Base-by-base conservation (phyloP, 2,329 filamentous ascomycete genomes). In the Xenoacremonium recifei region DNA sequence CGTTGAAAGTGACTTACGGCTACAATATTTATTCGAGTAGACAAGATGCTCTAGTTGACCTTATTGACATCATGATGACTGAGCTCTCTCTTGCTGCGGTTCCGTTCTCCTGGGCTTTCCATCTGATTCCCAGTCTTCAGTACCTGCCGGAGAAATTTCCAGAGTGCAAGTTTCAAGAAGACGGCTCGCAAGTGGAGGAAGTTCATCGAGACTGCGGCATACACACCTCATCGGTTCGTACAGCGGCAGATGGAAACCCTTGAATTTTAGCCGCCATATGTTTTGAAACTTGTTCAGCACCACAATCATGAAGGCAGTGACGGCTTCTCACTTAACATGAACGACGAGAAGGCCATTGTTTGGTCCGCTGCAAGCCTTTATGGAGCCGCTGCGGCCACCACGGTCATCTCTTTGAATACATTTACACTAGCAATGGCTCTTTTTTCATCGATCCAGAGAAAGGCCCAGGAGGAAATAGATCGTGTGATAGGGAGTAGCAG, bases 21-120 rank as follows among this genome's bases (percentile, higher is more conserved):
- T 67, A 68, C 35, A 50, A 51, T 6, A 57, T 60, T 13, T 56
- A 63, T n/a, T 55, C 56, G 2, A 37, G 54, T n/a, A 49, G 53
- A 13, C 12, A 37, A 2, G 65, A 68, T 21, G 53, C 55, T 2
- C 44, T 68, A 5, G 57, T 67, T 3, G 29, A 37, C 1, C 35
- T 65, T 10, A 53, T 61, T 5, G 60, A 64, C 4, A 37, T 39
- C 4, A 59, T 60, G 45, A 57, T 65, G 52, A 34, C 34, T 6
- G 48, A 62, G 12, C 58, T 66, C 32, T 57, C 58, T 0, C 32
- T 40, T 6, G 58, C 63, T 3, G 39, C 54, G 5, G 49, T 59
- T 0, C 65, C 65, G 1, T 39, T 61, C n/a, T 35, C 50, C 4
- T 68, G 64, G 64, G 18, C 49, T 0, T 62, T 67, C 6, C 64